Evolutionary conservation across 768 basidiomycete species (phyloP).

Genomic region (Tulasnella sp.): DNA sequence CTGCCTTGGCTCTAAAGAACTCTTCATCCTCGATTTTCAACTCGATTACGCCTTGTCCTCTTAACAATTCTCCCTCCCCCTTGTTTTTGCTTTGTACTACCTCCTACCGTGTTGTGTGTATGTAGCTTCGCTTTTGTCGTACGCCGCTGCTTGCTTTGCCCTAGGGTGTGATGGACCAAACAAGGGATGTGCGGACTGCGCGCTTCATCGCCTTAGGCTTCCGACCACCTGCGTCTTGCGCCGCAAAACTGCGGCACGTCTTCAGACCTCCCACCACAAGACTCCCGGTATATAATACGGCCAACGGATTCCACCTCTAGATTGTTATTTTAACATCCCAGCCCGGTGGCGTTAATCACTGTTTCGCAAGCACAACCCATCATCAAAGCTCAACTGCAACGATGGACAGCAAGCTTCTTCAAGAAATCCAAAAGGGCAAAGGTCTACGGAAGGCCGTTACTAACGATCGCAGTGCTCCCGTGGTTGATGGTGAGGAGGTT

Average conservation of each 20-base stretch:
- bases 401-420: constrained; percentile 40
- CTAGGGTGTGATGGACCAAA: neutral
- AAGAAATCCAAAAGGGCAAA: constrained; percentile 77
- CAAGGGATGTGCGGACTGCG: neutral
- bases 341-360: neutral
- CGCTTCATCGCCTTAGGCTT: neutral
- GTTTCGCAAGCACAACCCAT: neutral
- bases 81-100: constrained; percentile 10
- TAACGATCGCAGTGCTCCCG: constrained; percentile 64
- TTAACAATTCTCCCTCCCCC: neutral
- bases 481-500: constrained; percentile 44
- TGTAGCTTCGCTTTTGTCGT: neutral
- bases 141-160: neutral
- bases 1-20: constrained; percentile 69
- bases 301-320: neutral
- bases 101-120: constrained; percentile 17
- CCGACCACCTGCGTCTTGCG: neutral
- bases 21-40: neutral
- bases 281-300: neutral
- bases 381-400: neutral
- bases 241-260: neutral
- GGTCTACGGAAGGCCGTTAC: constrained; percentile 74
- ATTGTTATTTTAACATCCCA: neutral
- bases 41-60: neutral
- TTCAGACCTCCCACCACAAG: neutral